Evolutionary conservation across 495 filamentous ascomycete genomes (phyloP).

Genomic region (Penicillium daleae): DNA sequence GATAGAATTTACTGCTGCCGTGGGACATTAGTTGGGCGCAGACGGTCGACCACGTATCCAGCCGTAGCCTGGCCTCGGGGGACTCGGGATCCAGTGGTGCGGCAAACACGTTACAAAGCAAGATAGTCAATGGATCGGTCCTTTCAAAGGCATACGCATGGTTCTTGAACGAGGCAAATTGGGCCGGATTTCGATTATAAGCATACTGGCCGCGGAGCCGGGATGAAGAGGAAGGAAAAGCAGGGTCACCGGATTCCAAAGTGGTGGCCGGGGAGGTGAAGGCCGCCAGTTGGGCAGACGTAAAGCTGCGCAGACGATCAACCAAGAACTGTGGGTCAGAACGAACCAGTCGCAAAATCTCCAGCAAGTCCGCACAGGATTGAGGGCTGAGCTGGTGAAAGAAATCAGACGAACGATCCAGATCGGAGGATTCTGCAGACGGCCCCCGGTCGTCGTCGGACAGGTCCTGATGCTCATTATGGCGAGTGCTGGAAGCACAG

Average conservation of each 20-base stretch:
- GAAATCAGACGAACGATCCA: constrained; percentile 64
- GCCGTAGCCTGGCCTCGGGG: constrained; percentile 76
- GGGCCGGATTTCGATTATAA: constrained; percentile 63
- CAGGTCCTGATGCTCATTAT: constrained; percentile 45
- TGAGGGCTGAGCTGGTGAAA: constrained; percentile 78
- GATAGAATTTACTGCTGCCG: constrained; percentile 47
- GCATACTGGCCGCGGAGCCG: constrained; percentile 59
- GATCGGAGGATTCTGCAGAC: constrained; percentile 34
- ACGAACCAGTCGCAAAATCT: constrained; percentile 80
- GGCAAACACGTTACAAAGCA: constrained; percentile 88
- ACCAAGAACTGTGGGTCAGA: constrained; percentile 86
- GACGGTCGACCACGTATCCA: constrained; percentile 83
- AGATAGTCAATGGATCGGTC: constrained; percentile 81
- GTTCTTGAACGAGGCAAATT: constrained; percentile 51
- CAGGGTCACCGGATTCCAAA: constrained; percentile 78
- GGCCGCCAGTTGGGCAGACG: constrained; percentile 71
- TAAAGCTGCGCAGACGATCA: constrained; percentile 72
- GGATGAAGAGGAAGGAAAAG: constrained; percentile 74
- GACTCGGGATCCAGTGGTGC: constrained; percentile 67
- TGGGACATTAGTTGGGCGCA: constrained; percentile 71
- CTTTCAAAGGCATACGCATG: constrained; percentile 72
- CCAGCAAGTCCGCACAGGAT: constrained; percentile 72
- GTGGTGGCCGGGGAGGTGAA: constrained; percentile 75
- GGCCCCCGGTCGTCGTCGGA: constrained; percentile 44
- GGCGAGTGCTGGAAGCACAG: constrained; percentile 67